phyloP scores from a whole-genome alignment of 805 yeast species.

The Metschnikowia similis region DNA sequence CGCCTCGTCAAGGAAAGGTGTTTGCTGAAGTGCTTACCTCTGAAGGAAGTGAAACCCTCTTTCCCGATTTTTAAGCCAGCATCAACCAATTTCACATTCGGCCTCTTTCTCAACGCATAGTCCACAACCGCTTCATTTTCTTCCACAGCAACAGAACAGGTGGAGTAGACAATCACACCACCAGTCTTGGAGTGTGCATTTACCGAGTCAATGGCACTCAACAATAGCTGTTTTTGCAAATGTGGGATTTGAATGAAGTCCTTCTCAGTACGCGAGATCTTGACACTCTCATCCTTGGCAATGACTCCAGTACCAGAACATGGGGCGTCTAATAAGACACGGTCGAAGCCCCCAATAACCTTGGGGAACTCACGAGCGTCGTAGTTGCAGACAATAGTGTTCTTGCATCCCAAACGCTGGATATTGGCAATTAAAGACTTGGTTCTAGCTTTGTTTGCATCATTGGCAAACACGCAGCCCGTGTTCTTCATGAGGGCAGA shows the following conservation, averaged over 20 bases:
- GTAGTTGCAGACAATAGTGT: conserved; percentile 93
- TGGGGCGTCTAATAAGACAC: conserved; percentile 94
- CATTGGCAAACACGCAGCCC: conserved; percentile 96
- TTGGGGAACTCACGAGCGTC: conserved; percentile 98
- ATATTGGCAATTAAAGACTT: conserved; percentile 95
- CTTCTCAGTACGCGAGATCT: conserved; percentile 88
- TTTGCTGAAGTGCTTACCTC: conserved; percentile 88
- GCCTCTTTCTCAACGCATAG: conserved; percentile 92
- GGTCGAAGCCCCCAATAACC: conserved; percentile 96
- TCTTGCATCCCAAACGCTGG: conserved; percentile 94
- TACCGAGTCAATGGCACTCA: conserved; percentile 96
- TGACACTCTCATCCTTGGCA: conserved; percentile 93
- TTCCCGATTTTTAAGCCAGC: conserved; percentile 91
- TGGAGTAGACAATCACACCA: conserved; percentile 92
- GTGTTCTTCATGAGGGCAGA: conserved; percentile 97
- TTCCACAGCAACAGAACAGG: conserved; percentile 97
- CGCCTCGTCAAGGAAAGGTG: conserved; percentile 80
- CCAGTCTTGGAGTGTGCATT: conserved; percentile 91
- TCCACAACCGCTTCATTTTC: conserved; percentile 99
- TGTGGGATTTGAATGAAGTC: conserved; percentile 97
- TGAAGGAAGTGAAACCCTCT: conserved; percentile 87
- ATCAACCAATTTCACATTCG: conserved; percentile 91
- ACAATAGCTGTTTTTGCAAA: conserved; percentile 85
- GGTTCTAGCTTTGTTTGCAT: conserved; percentile 93
- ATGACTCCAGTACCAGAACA: conserved; percentile 99